A percentile compares a stretch with the other conserved stretches of the same genome.
Conservation (phyloP, 2,329 filamentous ascomycete species). For the Thelonectria discophora region DNA sequence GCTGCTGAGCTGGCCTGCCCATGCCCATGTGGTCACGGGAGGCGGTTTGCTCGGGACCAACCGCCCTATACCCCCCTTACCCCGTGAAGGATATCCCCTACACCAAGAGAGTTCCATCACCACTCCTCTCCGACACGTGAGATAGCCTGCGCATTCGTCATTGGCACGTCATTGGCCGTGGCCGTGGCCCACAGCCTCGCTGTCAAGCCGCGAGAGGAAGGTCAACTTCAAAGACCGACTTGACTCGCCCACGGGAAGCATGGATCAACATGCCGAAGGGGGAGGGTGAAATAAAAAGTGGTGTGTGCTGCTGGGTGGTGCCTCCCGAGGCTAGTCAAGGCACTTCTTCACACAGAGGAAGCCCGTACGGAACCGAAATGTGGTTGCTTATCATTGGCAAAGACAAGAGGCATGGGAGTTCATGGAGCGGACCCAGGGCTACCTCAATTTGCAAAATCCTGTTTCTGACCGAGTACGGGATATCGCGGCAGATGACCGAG, state of each 20-base stretch:
- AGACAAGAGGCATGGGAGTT: constrained; percentile 13
- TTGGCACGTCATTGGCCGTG: constrained; percentile 30
- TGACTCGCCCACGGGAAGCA: constrained; percentile 15
- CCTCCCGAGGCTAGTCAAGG: constrained; percentile 20
- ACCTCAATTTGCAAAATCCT: constrained; percentile 22
- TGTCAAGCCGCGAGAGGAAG: constrained; percentile 24
- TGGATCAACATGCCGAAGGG: constrained; percentile 15
- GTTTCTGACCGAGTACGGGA: constrained; percentile 19
- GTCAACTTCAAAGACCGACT: constrained; percentile 19
- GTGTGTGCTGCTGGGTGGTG: constrained; percentile 37
- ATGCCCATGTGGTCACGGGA: constrained; percentile 29
- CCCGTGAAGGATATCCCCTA: constrained; percentile 26
- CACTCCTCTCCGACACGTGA: constrained; percentile 33
- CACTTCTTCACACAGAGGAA: constrained; percentile 33
- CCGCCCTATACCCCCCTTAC: constrained; percentile 11
- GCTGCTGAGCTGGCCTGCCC: constrained; percentile 33
- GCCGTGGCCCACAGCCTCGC: constrained; percentile 13
- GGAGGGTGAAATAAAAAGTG: constrained; percentile 15
- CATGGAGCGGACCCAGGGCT: constrained; percentile 29
- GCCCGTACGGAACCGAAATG: constrained; percentile 37
- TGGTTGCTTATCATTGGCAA: constrained; percentile 43
- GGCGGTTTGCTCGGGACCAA: constrained; percentile 21
- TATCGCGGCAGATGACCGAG: constrained; percentile 6
- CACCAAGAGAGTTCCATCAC: constrained; percentile 9
- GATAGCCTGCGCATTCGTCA: constrained; percentile 30